Base-by-base conservation (phyloP, 257 asterid species). In the Nicotiana obtusifolia region DNA sequence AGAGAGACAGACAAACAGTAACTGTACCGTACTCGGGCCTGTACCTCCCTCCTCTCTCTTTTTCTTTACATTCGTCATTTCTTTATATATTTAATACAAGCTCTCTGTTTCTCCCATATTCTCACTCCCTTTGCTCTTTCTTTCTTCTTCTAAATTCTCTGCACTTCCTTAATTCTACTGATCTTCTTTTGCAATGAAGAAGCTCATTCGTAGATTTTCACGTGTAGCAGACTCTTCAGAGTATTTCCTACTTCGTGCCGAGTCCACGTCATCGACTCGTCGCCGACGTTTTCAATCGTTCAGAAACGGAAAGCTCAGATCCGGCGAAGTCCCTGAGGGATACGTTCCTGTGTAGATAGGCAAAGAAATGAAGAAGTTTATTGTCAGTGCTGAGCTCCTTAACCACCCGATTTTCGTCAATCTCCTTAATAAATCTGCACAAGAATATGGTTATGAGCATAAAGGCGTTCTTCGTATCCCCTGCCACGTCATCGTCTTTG, bases 311-410 rank as follows among this genome's bases (percentile, higher is more conserved):
- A 81, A 75, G 54, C 76, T 44, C n/a, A 56, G 77, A 6, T 20
- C 82, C 13, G 80, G 31, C 14, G 85, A 85, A 10, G 97, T 93
- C 30, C 98, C 97, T 73, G 89, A 94, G 79, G 98, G 98, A 0
- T 95, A 92, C 80, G 83, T 94, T 15, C 98, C 98, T 59, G 96
- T 94, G 4, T 94, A 87, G 88, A 97, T 94, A 19, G 98, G 98
- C 5, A 95, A 94, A 62, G 97, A 94, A 82, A 90, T 92, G 97
- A 93, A 94, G 90, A 84, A 96, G 52, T 92, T 94, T 78, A 87
- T 94, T 5, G 98, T 94, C 26, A 90, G 93, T 80, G 96, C 97
- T 3, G 96, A 92, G 85, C 62, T 91, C 57, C 79, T 94, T 83
- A 90, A 94, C 41, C 98, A 94, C 84, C 98, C 98, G 64, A 86